Base-by-base conservation (phyloP, 106 monocot species). In the Dioscorea zingiberensis region DNA sequence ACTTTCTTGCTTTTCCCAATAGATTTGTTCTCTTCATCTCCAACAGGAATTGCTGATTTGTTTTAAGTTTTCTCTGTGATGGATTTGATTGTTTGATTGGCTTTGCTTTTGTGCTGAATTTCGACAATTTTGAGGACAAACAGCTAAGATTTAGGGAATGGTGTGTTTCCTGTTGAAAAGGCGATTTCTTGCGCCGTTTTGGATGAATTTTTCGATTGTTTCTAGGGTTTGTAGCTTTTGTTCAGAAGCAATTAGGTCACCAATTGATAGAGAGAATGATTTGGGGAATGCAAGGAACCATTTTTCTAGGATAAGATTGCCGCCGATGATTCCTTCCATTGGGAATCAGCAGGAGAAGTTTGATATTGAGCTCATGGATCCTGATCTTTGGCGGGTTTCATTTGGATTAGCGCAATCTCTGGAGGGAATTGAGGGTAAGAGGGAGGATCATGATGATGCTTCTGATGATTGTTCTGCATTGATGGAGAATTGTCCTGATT, bases 351-450 rank as follows among this genome's bases (percentile, higher is more conserved):
- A 77, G 55, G 66, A 69, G 15, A 66, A 60, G 2, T 77, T 90
- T 27, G 29, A 25, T 19, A 72, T 82, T 14, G 76, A 86, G 47
- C 67, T 86, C 30, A 83, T 86, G 5, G 78, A 83, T 57, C 49
- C 64, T n/a, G 77, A 80, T 45, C 17, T 83, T 25, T 78, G 86
- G 87, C 47, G 66, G 19, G 63, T 71, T 9, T 73, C 84, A 13
- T 64, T 63, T 25, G 38, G 71, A 11, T 44, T 69, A 16, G 60
- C 63, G 6, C 21, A 32, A 15, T 27, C 66, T 25, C 12, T 2
- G 54, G 13, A 55, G 25, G 25, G 27, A 44, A 28, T 21, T 13
- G 30, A 21, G 15, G 18, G 14, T 13, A 60, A 3, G 6, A 14
- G 7, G 3, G 62, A 61, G 13, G 30, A 13, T 3, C 13, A 27